A percentile compares a stretch with the other conserved stretches of the same genome.
Evolutionary conservation across 257 asterid genomes (phyloP).

Genomic region (Mitragyna speciosa): DNA sequence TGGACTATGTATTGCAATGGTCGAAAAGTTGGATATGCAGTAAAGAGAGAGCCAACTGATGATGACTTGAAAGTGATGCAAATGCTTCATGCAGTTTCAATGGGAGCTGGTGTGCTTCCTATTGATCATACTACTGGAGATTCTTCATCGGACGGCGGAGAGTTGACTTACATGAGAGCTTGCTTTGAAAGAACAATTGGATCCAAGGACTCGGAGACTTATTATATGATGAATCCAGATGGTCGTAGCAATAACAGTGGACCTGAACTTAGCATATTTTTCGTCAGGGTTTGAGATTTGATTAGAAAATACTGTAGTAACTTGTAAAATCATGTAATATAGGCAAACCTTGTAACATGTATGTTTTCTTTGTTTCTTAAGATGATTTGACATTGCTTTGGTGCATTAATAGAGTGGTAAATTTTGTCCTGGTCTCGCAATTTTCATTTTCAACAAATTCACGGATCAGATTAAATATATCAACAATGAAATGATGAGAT

Average conservation of each 20-base stretch:
- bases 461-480: too few species aligned
- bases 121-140: conserved; percentile 11
- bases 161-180: conserved; percentile 80
- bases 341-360: background rate
- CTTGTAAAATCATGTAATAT: background rate
- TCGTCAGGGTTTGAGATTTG: conserved; percentile 48
- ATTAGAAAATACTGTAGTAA: background rate
- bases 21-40: conserved; percentile 71
- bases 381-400: background rate
- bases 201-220: conserved; percentile 85
- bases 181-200: conserved; percentile 75
- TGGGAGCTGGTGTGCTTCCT: conserved; percentile 93
- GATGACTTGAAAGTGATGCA: conserved; percentile 75
- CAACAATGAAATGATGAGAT: too few species aligned
- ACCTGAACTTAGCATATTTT: conserved; percentile 83
- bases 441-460: too few species aligned
- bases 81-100: conserved; percentile 64
- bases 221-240: conserved; percentile 90
- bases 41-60: conserved; percentile 67
- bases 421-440: too few species aligned
- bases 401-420: too few species aligned
- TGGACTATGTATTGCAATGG: conserved; percentile 90
- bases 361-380: too few species aligned
- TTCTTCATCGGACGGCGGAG: conserved; percentile 45
- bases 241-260: conserved; percentile 53